Evolutionary conservation across 108 stramenopile species (phyloP), one percentile per base, ranked within the genome.

Genomic region (Phaeodactylum tricornutum): DNA sequence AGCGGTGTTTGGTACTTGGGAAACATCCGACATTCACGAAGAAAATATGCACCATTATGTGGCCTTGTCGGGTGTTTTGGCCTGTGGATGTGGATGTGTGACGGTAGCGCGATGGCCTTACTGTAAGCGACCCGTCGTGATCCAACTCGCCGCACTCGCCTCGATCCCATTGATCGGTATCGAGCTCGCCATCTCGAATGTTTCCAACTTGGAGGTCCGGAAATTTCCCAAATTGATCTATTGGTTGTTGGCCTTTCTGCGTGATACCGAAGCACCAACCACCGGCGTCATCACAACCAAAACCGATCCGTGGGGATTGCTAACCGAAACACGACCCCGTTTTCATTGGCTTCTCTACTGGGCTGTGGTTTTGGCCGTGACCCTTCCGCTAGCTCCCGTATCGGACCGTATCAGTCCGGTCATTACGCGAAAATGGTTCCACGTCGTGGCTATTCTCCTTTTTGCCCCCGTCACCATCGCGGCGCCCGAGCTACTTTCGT

Each of bases 381-480:
- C 28, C 27, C 3, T 49, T 49, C 48, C 48, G 17, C 15, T 49
- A 4, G 25, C 48, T 5, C 28, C 48, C 7, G n/a, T n/a, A 17
- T 7, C 41, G 33, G 21, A 62, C 77, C 16, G 75, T 71, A 15
- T 69, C 72, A 55, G 64, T 84, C 61, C 70, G 79, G 77, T 29
- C 70, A 29, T 50, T 88, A 43, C 66, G 74, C 53, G 86, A 32
- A 90, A 85, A 68, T 90, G 77, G 70, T 90, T 90, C 65, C 88
- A 90, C 53, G 31, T 73, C 0, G 62, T 90, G 2, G 83, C 83
- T 11, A 50, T 90, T 7, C 14, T 83, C 30, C 56, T 90, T 12
- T 90, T 90, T 57, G 46, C 55, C 39, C 88, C 84, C 3, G 52
- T 62, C 1, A 76, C 79, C 7, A 43, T 47, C 41, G 47, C 51